Conservation (phyloP, 2,329 filamentous ascomycete genomes). For the Lasiodiplodia sp. region DNA sequence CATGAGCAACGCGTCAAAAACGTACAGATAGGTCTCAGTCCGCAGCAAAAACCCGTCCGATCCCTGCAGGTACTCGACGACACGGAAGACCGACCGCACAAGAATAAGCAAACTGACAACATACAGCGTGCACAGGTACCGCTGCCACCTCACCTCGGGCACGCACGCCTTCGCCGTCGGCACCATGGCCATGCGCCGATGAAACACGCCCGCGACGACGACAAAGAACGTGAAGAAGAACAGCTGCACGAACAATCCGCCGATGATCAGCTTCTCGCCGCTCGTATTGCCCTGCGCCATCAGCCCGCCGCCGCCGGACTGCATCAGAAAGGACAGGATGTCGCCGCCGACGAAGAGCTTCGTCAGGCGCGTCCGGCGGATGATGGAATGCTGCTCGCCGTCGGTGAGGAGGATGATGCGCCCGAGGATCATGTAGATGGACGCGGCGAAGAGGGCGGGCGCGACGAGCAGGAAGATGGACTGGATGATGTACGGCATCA, state of each 20-base stretch:
- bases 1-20: constrained; percentile 58
- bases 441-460: constrained; percentile 57
- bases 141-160: constrained; percentile 30
- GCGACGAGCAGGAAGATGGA: constrained; percentile 54
- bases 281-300: background rate
- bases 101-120: constrained; percentile 54
- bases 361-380: constrained; percentile 47
- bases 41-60: constrained; percentile 52
- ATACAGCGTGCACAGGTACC: constrained; percentile 54
- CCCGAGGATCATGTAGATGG: constrained; percentile 54
- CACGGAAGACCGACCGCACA: constrained; percentile 56
- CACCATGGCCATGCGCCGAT: constrained; percentile 34
- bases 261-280: constrained; percentile 55
- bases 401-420: constrained; percentile 47
- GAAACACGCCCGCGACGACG: constrained; percentile 40
- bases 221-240: constrained; percentile 60
- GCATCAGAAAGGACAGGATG: constrained; percentile 51
- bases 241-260: constrained; percentile 59
- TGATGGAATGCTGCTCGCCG: constrained; percentile 44
- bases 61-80: constrained; percentile 58
- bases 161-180: constrained; percentile 30
- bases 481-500: constrained; percentile 54
- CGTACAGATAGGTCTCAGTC: constrained; percentile 56
- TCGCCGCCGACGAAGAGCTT: constrained; percentile 54
- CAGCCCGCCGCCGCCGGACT: constrained; percentile 34